Evolutionary conservation across 352 stramenopile genomes (phyloP).

Genomic region (Globisporangium camurandrum): DNA sequence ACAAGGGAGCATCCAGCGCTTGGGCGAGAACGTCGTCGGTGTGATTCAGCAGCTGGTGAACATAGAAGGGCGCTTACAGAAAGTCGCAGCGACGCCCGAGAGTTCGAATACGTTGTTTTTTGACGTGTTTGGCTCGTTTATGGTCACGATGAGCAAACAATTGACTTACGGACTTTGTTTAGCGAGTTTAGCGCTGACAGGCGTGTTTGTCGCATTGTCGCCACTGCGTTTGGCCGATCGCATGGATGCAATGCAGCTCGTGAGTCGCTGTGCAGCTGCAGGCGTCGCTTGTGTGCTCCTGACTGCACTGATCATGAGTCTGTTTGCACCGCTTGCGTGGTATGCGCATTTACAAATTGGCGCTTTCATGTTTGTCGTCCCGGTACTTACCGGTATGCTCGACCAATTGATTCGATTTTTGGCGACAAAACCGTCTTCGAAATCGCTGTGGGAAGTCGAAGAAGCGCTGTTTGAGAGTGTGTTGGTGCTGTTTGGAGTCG

Average conservation of each 20-base stretch:
- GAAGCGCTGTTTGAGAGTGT: conserved; percentile 60
- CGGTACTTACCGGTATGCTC: conserved; percentile 47
- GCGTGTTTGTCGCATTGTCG: conserved; percentile 35
- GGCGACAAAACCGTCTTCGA: conserved; percentile 15
- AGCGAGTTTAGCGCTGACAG: conserved; percentile 26
- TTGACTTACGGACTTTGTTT: conserved; percentile 30
- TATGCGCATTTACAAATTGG: conserved; percentile 52
- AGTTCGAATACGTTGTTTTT: conserved; percentile 70
- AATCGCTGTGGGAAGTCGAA: conserved; percentile 41
- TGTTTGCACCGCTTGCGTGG: conserved; percentile 63
- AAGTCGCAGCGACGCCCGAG: conserved; percentile 46
- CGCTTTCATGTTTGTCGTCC: conserved; percentile 30
- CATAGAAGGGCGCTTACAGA: conserved; percentile 33
- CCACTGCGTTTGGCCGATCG: conserved; percentile 31
- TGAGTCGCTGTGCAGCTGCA: conserved; percentile 26
- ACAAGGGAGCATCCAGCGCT: conserved; percentile 47
- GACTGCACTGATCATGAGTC: conserved; percentile 38
- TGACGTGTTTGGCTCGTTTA: conserved; percentile 52
- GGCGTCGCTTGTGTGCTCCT: conserved; percentile 27
- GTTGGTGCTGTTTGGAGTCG: conserved; percentile 33
- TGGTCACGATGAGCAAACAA: conserved; percentile 52
- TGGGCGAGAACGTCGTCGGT: conserved; percentile 65
- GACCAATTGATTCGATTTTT: conserved; percentile 33
- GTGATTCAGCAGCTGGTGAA: conserved; percentile 44
- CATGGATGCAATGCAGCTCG: conserved; percentile 27